Conservation (phyloP, 352 stramenopile species). For the Globisporangium acanthophoron region DNA sequence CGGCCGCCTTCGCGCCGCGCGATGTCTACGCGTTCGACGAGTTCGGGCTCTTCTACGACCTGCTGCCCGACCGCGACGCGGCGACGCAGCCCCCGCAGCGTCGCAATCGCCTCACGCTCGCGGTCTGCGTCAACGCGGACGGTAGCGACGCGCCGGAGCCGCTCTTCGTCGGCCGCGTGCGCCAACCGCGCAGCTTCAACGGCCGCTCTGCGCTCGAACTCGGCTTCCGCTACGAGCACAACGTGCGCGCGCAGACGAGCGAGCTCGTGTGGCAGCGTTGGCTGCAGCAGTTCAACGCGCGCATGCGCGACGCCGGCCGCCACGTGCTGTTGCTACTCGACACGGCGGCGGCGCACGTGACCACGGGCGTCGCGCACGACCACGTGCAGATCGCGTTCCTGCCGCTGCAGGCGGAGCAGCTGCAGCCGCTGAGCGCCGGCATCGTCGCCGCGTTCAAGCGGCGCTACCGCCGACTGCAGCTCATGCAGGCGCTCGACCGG, state of each 20-base stretch:
- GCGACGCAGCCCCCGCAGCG: neutral
- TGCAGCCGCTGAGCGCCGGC: slow-evolving; percentile 17
- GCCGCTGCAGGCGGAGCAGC: slow-evolving; percentile 4
- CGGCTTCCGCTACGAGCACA: slow-evolving; percentile 15
- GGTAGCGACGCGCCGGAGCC: slow-evolving; percentile 14
- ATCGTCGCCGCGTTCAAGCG: slow-evolving; percentile 19
- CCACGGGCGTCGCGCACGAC: slow-evolving; percentile 8
- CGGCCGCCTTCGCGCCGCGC: slow-evolving; percentile 7
- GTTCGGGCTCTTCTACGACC: slow-evolving; percentile 15
- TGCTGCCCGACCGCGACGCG: slow-evolving; percentile 5
- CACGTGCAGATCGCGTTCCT: slow-evolving; percentile 18
- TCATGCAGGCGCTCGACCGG: slow-evolving; percentile 15
- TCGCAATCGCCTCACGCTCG: slow-evolving; percentile 12
- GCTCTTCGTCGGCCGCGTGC: slow-evolving; percentile 13
- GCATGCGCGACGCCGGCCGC: slow-evolving; percentile 16
- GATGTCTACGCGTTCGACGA: slow-evolving; percentile 17
- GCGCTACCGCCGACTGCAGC: slow-evolving; percentile 14
- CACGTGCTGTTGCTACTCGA: slow-evolving; percentile 17
- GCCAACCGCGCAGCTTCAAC: slow-evolving; percentile 9
- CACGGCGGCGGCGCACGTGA: slow-evolving; percentile 15
- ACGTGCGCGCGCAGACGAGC: slow-evolving; percentile 14
- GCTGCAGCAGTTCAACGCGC: slow-evolving; percentile 15
- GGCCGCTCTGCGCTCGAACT: slow-evolving; percentile 6
- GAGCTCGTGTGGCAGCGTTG: slow-evolving; percentile 18
- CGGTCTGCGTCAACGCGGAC: slow-evolving; percentile 11